Conservation (phyloP, 1,284 basidiomycete species). For the Fomitopsis schrenkii region DNA sequence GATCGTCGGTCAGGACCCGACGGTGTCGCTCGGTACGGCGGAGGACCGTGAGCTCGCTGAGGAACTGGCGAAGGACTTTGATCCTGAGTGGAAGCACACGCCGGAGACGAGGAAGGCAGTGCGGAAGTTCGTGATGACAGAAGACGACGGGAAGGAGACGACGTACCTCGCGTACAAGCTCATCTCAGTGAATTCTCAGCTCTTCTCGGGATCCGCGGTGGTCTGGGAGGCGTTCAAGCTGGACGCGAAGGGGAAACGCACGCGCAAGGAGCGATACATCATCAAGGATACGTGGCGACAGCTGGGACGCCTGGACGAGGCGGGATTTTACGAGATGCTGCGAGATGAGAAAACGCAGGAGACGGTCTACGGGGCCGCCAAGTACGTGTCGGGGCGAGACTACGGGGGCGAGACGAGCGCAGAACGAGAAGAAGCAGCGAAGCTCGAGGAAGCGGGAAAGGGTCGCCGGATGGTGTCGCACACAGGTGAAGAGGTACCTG, state of each 20-base stretch:
- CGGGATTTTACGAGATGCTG: not conserved
- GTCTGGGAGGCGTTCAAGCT: not conserved
- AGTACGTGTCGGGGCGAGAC: too few species aligned
- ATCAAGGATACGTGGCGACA: not conserved
- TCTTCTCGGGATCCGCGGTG: slow-evolving; percentile 5
- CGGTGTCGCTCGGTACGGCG: not conserved
- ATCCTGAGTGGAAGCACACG: not conserved
- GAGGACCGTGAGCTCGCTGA: not conserved
- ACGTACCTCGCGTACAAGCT: slow-evolving; percentile 1
- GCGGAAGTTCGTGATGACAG: not conserved
- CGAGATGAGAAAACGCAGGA: too few species aligned
- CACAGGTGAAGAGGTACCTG: too few species aligned
- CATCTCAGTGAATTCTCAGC: not conserved
- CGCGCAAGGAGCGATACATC: not conserved
- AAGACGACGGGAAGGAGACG: not conserved
- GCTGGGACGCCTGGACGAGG: not conserved
- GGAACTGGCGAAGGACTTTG: not conserved
- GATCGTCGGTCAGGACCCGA: not conserved
- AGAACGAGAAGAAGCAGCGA: not conserved
- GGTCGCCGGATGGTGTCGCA: too few species aligned
- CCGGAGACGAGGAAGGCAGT: not conserved
- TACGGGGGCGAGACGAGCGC: too few species aligned
- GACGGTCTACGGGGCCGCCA: too few species aligned
- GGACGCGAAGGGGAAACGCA: not conserved
- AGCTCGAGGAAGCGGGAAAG: too few species aligned